Base-by-base conservation (phyloP, 2,329 filamentous ascomycete genomes). In the Aspergillus jensenii region DNA sequence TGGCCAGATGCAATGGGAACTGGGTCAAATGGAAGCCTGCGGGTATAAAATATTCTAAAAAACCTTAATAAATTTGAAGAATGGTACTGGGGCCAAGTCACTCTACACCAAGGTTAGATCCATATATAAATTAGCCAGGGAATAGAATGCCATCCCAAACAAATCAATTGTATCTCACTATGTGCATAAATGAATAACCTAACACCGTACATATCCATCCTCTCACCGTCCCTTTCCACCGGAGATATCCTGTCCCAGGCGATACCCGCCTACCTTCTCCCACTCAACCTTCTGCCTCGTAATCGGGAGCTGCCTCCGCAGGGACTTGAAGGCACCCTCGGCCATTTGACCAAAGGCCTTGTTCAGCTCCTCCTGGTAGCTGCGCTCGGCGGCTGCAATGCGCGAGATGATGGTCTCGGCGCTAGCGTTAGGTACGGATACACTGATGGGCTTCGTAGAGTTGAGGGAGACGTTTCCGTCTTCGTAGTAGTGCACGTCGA, bases 401-500 rank as follows among this genome's bases (percentile, higher is more conserved):
- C 91, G 88, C 76, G 86, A 88, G 63, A 89, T 82, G 47, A 98
- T 84, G 37, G 95, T 83, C 43, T 87, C 89, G 0, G 84, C 83
- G 7, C 83, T 85, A 33, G 81, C 82, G 1, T 84, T 87, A 1
- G 86, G 76, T n/a, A 90, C 74, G 8, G 84, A 84, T 3, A 84
- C 74, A 1, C 81, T 81, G 12, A 93, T 74, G 11, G 89, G 81
- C 79, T 97, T 97, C 70, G 85, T 88, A n/a, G 95, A 97, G 62
- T 93, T 83, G 59, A 99, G 84, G 2, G 95, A 89, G 58, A 99
- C 95, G 72, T 99, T 99, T 62, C 95, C 95, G 73, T 99, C 96
- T 79, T 99, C 95, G 80, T 99, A 99, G 83, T 99, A 99, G 82
- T 99, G 95, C 52, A 99, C 93, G 67, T 98, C 93, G 54, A 97